These are phyloP conservation scores for Takakia lepidozioides DNA, from an alignment of 225 moss, liverwort and hornwort genomes.

Conservation along the genomic window DNA sequence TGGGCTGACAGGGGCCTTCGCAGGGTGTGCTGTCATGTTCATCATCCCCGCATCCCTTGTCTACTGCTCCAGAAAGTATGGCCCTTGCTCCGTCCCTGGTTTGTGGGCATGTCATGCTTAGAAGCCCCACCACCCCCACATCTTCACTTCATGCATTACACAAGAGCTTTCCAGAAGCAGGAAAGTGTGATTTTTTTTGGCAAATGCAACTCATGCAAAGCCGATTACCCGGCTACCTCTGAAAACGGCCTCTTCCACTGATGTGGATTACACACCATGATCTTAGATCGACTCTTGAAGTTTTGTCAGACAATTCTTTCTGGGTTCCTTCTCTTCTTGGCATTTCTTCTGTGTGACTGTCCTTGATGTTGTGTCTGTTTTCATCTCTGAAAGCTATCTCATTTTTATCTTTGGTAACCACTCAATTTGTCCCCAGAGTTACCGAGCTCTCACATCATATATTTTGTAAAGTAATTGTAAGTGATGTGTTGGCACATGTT, in stretches of 20 bases:
- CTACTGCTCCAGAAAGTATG: constrained; percentile 65
- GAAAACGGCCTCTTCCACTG: too few species aligned
- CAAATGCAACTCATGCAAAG: too few species aligned
- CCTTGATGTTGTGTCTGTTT: not conserved
- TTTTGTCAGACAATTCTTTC: too few species aligned
- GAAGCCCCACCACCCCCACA: too few species aligned
- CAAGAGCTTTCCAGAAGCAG: constrained; percentile 1
- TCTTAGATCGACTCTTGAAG: too few species aligned
- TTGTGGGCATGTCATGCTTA: too few species aligned
- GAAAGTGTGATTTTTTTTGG: too few species aligned
- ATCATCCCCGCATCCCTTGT: constrained; percentile 85
- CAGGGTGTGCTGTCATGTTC: constrained; percentile 89
- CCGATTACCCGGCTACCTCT: too few species aligned
- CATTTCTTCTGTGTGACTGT: too few species aligned
- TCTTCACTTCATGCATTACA: too few species aligned
- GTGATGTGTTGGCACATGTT: not conserved
- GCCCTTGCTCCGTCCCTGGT: not conserved
- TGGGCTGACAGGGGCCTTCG: constrained; percentile 83
- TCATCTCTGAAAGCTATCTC: not conserved
- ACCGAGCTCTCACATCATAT: not conserved
- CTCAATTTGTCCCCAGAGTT: not conserved
- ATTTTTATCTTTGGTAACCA: not conserved
- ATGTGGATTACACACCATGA: too few species aligned
- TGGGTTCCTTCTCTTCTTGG: too few species aligned
- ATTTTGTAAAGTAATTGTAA: not conserved